Conservation (phyloP, 2,329 filamentous ascomycete genomes). For the Colletotrichum sansevieriae region DNA sequence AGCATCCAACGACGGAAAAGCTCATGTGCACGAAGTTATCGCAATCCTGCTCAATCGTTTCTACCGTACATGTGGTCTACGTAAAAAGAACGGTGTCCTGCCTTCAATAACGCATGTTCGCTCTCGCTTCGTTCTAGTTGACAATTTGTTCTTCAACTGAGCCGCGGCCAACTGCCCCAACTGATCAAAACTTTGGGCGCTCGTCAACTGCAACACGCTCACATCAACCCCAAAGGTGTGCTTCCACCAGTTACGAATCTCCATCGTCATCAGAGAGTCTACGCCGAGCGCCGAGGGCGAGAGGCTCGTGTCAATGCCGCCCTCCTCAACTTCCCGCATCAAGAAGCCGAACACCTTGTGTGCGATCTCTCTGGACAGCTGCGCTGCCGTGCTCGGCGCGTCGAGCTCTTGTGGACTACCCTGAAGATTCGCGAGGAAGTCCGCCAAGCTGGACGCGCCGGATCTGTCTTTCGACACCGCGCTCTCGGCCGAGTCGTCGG, state of each 20-base stretch:
- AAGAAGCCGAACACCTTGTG: background rate
- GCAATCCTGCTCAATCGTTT: too few relatives aligned
- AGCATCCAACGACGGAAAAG: too few relatives aligned
- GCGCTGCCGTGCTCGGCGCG: background rate
- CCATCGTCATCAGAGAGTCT: constrained; percentile 40
- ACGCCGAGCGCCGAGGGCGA: constrained; percentile 30
- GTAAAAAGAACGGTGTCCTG: too few relatives aligned
- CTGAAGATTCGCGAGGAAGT: constrained; percentile 11
- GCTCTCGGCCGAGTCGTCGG: background rate
- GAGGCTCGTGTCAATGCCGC: constrained; percentile 16
- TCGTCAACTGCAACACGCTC: constrained; percentile 17
- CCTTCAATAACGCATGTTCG: too few relatives aligned
- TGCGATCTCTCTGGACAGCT: constrained; percentile 6
- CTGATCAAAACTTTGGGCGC: constrained; percentile 33
- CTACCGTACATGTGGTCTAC: too few relatives aligned
- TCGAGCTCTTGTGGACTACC: background rate
- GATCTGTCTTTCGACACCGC: background rate
- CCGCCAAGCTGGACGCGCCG: background rate
- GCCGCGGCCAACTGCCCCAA: constrained; percentile 8
- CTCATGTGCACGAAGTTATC: too few relatives aligned
- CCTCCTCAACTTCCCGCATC: constrained; percentile 17
- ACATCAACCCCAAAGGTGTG: constrained; percentile 11
- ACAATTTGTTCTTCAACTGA: constrained; percentile 15
- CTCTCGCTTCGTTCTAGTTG: background rate
- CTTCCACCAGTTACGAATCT: constrained; percentile 41